Evolutionary conservation across 257 asterid species (phyloP), one percentile per base, ranked within the genome.

Genomic region (Gynochthodes officinalis): DNA sequence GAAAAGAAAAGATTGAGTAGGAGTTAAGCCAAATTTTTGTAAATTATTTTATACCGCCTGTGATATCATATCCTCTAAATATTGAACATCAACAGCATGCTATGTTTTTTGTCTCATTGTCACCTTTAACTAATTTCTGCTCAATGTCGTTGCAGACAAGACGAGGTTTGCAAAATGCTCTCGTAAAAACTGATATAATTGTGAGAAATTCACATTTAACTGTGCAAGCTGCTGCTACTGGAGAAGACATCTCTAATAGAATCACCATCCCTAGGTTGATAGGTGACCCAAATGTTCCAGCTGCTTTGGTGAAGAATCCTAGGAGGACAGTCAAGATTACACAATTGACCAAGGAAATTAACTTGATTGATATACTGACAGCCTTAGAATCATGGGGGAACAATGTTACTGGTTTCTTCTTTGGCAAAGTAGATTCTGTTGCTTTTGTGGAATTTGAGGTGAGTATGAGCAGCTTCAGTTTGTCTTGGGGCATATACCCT

Each of bases 361-460:
- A 83, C 77, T 84, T 75, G 37, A 60, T 7, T 66, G 83, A 85
- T 62, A 80, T 89, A 60, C 71, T 81, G 46, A 77, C 79, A 71
- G 86, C 85, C 79, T 78, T 89, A 71, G 69, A 82, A 65, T 83
- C 84, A 80, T 80, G 88, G 74, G 74, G 70, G 67, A 75, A 80
- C 84, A 78, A 73, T 15, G 69, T 89, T 37, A 80, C 92, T 23
- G 86, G 86, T 67, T 78, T 85, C 74, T 77, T 75, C 77, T 70
- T 86, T 58, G 95, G 92, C 35, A 52, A 80, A 18, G 72, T 81
- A 6, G 59, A 58, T 64, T 82, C 84, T 70, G 80, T 82, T 62
- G 92, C 89, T 70, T 89, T 75, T 75, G 89, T 89, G 82, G 95
- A 89, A 74, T 84, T 89, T 66, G 89, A 85, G 86, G 95, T 86